phyloP scores from a whole-genome alignment of 139 green algal species.

The Tetraselmis striata region DNA sequence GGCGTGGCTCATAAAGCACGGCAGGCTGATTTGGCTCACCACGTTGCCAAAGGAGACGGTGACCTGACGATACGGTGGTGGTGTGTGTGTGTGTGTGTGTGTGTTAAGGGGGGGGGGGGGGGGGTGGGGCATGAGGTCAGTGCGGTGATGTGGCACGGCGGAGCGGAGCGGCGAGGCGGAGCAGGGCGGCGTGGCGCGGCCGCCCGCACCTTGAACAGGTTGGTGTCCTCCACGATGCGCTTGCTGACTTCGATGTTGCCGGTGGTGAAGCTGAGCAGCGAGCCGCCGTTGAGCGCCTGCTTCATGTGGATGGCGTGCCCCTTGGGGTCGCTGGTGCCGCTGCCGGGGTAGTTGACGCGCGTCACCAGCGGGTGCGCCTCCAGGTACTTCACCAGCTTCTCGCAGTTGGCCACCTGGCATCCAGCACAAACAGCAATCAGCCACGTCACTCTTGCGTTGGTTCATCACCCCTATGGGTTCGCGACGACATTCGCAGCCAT shows the following conservation, averaged over 20 bases:
- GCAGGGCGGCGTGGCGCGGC: too few relatives aligned
- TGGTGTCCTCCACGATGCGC: slow-evolving; percentile 68
- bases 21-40: slow-evolving; percentile 81
- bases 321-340: slow-evolving; percentile 19
- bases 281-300: slow-evolving; percentile 56
- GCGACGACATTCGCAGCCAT: too few relatives aligned
- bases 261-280: slow-evolving; percentile 81
- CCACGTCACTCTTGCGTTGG: too few relatives aligned
- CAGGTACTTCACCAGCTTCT: slow-evolving; percentile 76
- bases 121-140: too few relatives aligned
- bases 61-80: too few relatives aligned
- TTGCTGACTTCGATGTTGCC: slow-evolving; percentile 52
- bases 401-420: slow-evolving; percentile 39
- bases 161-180: too few relatives aligned
- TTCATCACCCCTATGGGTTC: too few relatives aligned
- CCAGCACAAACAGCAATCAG: background rate
- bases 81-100: too few relatives aligned
- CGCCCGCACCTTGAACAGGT: slow-evolving; percentile 93
- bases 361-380: slow-evolving; percentile 71
- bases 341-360: slow-evolving; percentile 83
- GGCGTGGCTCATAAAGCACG: slow-evolving; percentile 98
- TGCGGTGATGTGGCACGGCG: too few relatives aligned
- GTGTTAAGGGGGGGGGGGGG: too few relatives aligned
- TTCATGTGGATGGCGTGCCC: slow-evolving; percentile 30
- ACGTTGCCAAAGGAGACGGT: slow-evolving; percentile 92